phyloP scores from a whole-genome alignment of 768 basidiomycete genomes.

The Leccinum uliginosum region DNA sequence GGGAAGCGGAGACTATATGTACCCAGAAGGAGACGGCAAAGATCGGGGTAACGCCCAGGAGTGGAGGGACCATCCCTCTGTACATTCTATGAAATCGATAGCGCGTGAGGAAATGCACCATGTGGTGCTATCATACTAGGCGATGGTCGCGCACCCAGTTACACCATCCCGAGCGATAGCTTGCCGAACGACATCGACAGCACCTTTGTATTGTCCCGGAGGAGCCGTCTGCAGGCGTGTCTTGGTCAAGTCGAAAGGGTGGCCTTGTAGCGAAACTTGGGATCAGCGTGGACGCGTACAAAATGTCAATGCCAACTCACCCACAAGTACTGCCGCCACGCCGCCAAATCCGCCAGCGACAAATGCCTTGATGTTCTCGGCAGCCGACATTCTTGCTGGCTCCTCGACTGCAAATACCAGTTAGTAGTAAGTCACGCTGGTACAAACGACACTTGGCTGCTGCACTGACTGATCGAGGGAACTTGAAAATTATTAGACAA shows the following conservation, averaged over 20 bases:
- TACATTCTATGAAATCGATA: slow-evolving; percentile 55
- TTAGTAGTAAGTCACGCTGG: slow-evolving; percentile 6
- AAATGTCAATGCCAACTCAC: slow-evolving; percentile 34
- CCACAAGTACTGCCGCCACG: slow-evolving; percentile 80
- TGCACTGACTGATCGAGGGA: background rate
- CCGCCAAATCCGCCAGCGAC: slow-evolving; percentile 94
- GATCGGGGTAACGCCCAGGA: slow-evolving; percentile 94
- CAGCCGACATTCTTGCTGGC: slow-evolving; percentile 24
- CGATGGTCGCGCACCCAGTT: slow-evolving; percentile 56
- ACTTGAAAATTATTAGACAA: slow-evolving; percentile 27
- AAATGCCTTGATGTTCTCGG: slow-evolving; percentile 71
- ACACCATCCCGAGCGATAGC: slow-evolving; percentile 88
- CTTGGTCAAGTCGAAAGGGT: slow-evolving; percentile 97
- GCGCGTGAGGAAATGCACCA: background rate
- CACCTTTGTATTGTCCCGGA: slow-evolving; percentile 85
- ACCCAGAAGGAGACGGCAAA: slow-evolving; percentile 99
- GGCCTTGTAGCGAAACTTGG: slow-evolving; percentile 49
- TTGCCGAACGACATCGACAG: slow-evolving; percentile 90
- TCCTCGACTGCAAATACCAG: slow-evolving; percentile 17
- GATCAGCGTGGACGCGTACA: background rate
- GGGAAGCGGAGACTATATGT: slow-evolving; percentile 4
- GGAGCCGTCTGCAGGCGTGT: slow-evolving; percentile 92
- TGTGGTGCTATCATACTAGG: background rate
- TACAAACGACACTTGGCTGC: background rate
- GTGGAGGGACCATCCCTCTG: slow-evolving; percentile 89